A percentile compares a stretch with the other conserved stretches of the same genome.
Conservation (phyloP, 768 basidiomycete species). For the Boletus vermiculosoides region DNA sequence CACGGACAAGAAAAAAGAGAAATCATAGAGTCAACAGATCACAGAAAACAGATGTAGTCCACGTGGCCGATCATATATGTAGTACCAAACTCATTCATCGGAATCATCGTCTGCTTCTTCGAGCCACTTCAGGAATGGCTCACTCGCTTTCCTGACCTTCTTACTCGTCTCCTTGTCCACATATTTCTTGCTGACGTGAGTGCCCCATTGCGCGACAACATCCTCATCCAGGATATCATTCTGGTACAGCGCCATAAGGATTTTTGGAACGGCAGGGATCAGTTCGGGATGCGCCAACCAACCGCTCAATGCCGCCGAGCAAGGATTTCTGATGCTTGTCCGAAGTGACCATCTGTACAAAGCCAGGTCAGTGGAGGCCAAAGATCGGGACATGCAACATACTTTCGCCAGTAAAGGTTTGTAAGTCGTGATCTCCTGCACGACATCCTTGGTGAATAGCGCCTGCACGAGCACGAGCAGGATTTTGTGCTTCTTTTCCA, state of each 20-base stretch:
- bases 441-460: constrained; percentile 74
- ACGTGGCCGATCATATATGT: not conserved
- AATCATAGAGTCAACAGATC: constrained; percentile 16
- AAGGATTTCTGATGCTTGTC: constrained; percentile 97
- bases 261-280: constrained; percentile 74
- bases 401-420: constrained; percentile 73
- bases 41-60: not conserved
- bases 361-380: constrained; percentile 4
- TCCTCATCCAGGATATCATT: constrained; percentile 91
- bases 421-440: constrained; percentile 63
- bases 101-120: constrained; percentile 80
- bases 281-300: constrained; percentile 74
- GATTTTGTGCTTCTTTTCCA: constrained; percentile 94
- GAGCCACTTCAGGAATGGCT: constrained; percentile 96
- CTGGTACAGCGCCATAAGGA: constrained; percentile 94
- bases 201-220: constrained; percentile 88
- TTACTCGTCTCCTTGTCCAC: constrained; percentile 94
- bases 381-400: not conserved
- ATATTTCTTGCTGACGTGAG: constrained; percentile 95
- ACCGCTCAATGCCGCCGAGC: constrained; percentile 89
- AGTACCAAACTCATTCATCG: constrained; percentile 19
- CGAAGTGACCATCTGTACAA: constrained; percentile 71
- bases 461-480: constrained; percentile 80
- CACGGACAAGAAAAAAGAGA: not conserved
- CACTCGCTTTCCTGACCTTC: constrained; percentile 93